These are phyloP conservation scores for Ganoderma resinaceum DNA, from an alignment of 1,284 basidiomycete species.

Conservation along the genomic window DNA sequence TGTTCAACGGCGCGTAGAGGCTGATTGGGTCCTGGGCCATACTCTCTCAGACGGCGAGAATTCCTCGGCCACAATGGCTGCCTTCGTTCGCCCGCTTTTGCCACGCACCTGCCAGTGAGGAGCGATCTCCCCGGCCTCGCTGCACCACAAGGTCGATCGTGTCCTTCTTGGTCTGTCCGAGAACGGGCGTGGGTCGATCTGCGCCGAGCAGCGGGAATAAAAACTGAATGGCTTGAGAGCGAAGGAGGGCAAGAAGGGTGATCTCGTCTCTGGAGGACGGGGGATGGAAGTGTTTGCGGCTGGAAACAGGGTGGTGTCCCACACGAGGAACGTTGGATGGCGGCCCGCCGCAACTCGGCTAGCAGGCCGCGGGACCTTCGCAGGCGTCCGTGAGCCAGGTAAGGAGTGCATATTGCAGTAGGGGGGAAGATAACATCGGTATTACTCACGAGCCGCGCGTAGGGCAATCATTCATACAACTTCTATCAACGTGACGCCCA, in stretches of 20 bases:
- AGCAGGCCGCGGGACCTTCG: background rate
- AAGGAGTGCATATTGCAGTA: background rate
- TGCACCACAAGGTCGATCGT: background rate
- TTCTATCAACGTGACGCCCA: constrained; percentile 7
- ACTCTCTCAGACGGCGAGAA: background rate
- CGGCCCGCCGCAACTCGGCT: background rate
- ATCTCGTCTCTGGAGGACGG: background rate
- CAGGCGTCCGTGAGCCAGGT: background rate
- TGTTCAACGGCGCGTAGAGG: background rate
- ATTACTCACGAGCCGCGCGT: constrained; percentile 1
- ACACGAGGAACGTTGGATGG: background rate
- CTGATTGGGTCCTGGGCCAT: background rate
- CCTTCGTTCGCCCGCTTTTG: background rate
- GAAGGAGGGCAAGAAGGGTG: background rate
- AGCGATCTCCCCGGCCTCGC: background rate
- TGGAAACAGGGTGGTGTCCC: background rate
- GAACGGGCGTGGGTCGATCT: constrained; percentile 4
- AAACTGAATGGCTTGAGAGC: too few relatives aligned
- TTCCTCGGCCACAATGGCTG: background rate
- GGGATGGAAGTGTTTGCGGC: background rate
- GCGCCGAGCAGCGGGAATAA: background rate
- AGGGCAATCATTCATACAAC: background rate
- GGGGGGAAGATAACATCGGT: background rate
- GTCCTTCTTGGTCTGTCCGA: background rate
- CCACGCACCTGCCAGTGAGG: background rate